phyloP scores from a whole-genome alignment of 1,284 basidiomycete genomes.

The Fomitopsis pinicola region DNA sequence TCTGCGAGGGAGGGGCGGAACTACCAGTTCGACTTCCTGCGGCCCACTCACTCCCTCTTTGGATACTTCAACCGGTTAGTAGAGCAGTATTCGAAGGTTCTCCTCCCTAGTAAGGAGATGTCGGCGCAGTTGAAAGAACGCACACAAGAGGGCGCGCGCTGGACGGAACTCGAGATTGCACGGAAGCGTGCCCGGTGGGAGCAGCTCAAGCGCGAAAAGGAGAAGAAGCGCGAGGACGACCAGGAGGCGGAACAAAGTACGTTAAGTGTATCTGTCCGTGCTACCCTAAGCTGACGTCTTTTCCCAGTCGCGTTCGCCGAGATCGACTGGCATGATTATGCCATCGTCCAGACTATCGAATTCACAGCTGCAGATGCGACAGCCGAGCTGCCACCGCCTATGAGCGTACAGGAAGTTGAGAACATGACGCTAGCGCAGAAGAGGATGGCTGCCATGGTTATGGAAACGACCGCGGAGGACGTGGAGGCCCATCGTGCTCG shows the following conservation, averaged over 20 bases:
- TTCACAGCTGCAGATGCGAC: conserved; percentile 91
- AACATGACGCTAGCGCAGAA: conserved; percentile 97
- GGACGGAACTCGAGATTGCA: conserved; percentile 77
- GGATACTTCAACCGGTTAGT: conserved; percentile 96
- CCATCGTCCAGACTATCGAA: conserved; percentile 97
- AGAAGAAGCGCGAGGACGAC: conserved; percentile 85
- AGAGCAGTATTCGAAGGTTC: conserved; percentile 91
- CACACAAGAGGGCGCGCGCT: conserved; percentile 58
- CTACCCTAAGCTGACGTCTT: conserved; percentile 7
- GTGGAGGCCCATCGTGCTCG: conserved; percentile 76
- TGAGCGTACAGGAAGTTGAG: conserved; percentile 92
- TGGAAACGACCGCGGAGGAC: conserved; percentile 87
- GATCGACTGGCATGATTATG: conserved; percentile 99
- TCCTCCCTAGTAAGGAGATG: conserved; percentile 77
- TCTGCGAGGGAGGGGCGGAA: conserved; percentile 90
- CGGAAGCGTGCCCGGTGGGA: conserved; percentile 88
- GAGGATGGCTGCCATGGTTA: conserved; percentile 97
- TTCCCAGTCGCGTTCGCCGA: conserved; percentile 82
- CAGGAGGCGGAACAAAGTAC: conserved; percentile 82
- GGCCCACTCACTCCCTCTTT: conserved; percentile 94
- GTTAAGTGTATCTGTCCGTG: conserved; percentile 27
- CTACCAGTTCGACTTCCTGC: conserved; percentile 97
- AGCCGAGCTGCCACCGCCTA: conserved; percentile 91
- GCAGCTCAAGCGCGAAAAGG: conserved; percentile 75
- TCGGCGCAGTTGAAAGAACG: conserved; percentile 68